Base-by-base conservation (phyloP, 176 grass and related monocot species). In the Rhipidocladum racemiflorum region DNA sequence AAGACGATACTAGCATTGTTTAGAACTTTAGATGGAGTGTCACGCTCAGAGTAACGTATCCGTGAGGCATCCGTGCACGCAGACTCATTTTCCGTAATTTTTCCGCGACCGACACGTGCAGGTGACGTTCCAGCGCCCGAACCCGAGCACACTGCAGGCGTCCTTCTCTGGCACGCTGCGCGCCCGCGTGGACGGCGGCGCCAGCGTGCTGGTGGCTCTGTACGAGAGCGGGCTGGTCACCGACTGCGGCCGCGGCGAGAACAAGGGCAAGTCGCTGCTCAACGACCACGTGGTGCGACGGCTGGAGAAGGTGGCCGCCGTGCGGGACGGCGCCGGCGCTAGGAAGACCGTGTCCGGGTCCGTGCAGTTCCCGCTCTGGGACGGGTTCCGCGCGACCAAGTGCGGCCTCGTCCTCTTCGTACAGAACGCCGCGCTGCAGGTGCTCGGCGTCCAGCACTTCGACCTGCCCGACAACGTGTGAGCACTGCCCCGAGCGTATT, bases 141-240 rank as follows among this genome's bases (percentile, higher is more conserved):
- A 84, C 36, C 86, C 86, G 65, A 77, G 38, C n/a, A 91, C 92
- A 27, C 86, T 95, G 75, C 88, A 94, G 79, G 95, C 84, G n/a
- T 84, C 84, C 17, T 91, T 95, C 86, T 82, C 88, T 42, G 95
- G 95, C 17, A 25, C 88, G 4, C 83, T 93, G 29, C 75, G 89
- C 42, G 87, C 53, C 75, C 84, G 90, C 23, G 70, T 91, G 21
- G 95, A 93, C 21, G 88, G 90, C 45, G 86, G 88, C 2, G 95
- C 85, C 18, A 91, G 91, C 84, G 91, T 97, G 74, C 61, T 94
- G 81, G 90, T 84, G 78, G 95, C 90, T 48, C 87, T 94, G 53
- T 93, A 94, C 86, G 92, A 95, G 91, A 95, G 81, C 65, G 88
- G 92, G 28, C 81, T 97, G 36, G 88, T 94, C 44, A 97, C 95